Base-by-base conservation (phyloP, 495 filamentous ascomycete genomes). In the Saxophila tyrrhenica region DNA sequence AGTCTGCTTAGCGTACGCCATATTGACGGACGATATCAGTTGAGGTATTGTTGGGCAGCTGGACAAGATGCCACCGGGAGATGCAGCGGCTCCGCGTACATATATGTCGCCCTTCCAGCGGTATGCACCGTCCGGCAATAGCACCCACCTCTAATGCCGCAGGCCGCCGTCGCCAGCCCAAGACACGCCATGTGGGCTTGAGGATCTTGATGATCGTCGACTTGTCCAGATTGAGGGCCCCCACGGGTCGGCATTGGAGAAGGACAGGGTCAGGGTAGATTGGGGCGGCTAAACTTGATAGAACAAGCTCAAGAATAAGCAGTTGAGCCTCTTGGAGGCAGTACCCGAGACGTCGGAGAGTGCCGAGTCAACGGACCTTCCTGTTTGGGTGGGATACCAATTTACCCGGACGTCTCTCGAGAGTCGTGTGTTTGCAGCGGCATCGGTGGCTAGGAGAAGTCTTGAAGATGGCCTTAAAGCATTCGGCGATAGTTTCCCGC, bases 1-100 rank as follows among this genome's bases (percentile, higher is more conserved):
- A 35, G 45, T 56, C 45, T 56, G 53, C 32, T 49, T 56, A 2
- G 45, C 44, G 25, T 32, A 54, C 39, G 52, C 52, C 53, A 56
- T 56, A 16, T 2, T 24, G 50, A 35, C n/a, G n/a, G n/a, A n/a
- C n/a, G n/a, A n/a, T n/a, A n/a, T n/a, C n/a, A n/a, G n/a, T n/a
- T n/a, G n/a, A n/a, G n/a, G n/a, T n/a, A n/a, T n/a, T n/a, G n/a
- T n/a, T n/a, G n/a, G n/a, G n/a, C n/a, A n/a, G n/a, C n/a, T n/a
- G n/a, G n/a, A n/a, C n/a, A n/a, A n/a, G n/a, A n/a, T n/a, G n/a
- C n/a, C n/a, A n/a, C 29, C 13, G 29, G 29, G 13, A 13, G 13
- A 35, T 5, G 29, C 7, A 13, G 29, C 29, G 29, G 29, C 13
- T 5, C 29, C 13, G 29, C 29, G 13, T 25, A 47, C 50, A 43